Evolutionary conservation across 1,139 yeast genomes (phyloP), one percentile per base, ranked within the genome.

Genomic region (Pichia sp.): DNA sequence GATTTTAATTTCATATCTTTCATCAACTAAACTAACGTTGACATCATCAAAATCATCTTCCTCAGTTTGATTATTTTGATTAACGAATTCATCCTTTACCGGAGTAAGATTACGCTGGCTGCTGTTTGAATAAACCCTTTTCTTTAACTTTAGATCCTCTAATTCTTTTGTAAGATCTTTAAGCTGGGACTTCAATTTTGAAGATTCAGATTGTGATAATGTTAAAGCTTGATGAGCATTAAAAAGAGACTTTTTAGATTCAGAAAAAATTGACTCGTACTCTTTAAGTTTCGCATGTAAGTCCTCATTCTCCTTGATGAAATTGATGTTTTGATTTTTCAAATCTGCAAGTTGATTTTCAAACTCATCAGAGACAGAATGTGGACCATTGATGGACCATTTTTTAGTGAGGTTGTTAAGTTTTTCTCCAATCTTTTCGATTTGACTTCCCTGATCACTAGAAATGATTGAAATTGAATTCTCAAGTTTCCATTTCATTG

Each of bases 211-310:
- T 53, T 85, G 86, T 14, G 91, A 80, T 52, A 79, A 59, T 47
- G 74, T 76, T 44, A 86, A 69, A 0, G 95, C 95, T 50, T 74
- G 76, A 44, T 84, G 81, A 10, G 91, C 79, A 56, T 79, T 84
- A 52, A 75, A 77, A 23, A 84, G 82, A 30, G 86, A 77, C 51
- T 76, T 79, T 46, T 84, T 61, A 1, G 93, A 83, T 53, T 79
- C 79, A 45, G 74, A 74, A 61, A 83, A 84, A 54, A 82, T 80
- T 5, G 65, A 71, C 56, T 80, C 69, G 58, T 68, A 46, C 42
- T 60, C 62, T 31, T 45, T 55, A 46, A 46, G 38, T 34, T 40
- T 51, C 2, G 8, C 21, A 6, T n/a, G 5, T 10, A 30, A 9
- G 15, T 14, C 32, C 10, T 18, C 32, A 5, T 18, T 30, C 12